Conservation (phyloP, 1,139 yeast genomes). For the Nakaseomyces kungkrabaensis region DNA sequence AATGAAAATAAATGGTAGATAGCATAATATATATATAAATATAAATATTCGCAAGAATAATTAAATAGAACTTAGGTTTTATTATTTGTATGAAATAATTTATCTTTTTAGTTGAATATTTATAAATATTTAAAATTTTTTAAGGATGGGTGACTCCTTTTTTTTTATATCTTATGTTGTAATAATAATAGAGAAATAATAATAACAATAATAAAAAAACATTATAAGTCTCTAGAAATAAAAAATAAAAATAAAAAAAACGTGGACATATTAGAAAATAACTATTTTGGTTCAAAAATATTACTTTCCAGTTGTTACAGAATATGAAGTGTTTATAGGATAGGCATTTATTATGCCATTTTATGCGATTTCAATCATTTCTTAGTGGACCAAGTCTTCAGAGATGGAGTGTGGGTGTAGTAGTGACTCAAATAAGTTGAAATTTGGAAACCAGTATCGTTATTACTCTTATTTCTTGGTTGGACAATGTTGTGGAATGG, state of each 20-base stretch:
- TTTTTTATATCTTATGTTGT: too few relatives aligned
- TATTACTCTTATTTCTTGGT: slow-evolving; percentile 71
- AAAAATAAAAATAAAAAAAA: background rate
- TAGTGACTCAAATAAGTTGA: slow-evolving; percentile 43
- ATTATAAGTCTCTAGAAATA: background rate
- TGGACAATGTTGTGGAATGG: slow-evolving; percentile 70
- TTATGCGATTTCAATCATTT: slow-evolving; percentile 30
- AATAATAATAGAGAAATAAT: background rate
- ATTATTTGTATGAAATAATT: background rate
- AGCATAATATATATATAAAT: background rate
- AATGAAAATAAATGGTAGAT: slow-evolving; percentile 13
- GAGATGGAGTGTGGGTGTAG: slow-evolving; percentile 45
- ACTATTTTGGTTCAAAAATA: background rate
- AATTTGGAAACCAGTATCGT: slow-evolving; percentile 64
- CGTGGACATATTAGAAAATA: background rate
- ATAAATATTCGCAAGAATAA: background rate
- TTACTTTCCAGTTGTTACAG: background rate
- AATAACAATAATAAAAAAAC: background rate
- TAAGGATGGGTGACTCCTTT: background rate
- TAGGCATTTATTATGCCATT: background rate
- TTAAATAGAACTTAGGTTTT: background rate
- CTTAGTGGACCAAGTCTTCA: slow-evolving; percentile 53
- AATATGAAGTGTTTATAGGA: background rate
- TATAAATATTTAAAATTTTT: background rate
- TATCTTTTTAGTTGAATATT: slow-evolving; percentile 3